A percentile compares a stretch with the other conserved stretches of the same genome.
phyloP scores from a whole-genome alignment of 179 eudicot species.

The Beta corolliflora region DNA sequence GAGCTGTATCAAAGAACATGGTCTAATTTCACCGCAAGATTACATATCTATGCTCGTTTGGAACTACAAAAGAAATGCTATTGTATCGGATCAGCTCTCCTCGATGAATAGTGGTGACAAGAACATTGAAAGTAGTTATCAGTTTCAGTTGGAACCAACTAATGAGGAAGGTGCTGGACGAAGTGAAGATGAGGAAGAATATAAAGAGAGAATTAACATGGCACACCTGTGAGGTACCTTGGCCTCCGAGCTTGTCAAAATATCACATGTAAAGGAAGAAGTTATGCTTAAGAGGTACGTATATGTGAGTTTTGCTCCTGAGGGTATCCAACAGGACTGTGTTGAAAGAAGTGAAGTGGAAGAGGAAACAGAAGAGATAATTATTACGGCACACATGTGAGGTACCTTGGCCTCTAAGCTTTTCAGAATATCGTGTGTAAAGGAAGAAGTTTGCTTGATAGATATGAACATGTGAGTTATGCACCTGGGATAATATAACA shows the following conservation, averaged over 20 bases:
- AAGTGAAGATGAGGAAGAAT: constrained; percentile 46
- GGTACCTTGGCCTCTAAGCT: constrained; percentile 22
- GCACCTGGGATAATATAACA: neutral
- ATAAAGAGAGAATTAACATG: constrained; percentile 37
- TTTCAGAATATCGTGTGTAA: neutral
- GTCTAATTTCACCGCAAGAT: constrained; percentile 89
- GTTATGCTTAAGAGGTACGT: neutral
- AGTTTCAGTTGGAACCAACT: constrained; percentile 42
- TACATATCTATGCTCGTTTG: constrained; percentile 92
- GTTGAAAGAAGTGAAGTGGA: constrained; percentile 40
- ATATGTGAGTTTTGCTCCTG: neutral
- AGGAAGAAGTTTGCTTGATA: constrained; percentile 5
- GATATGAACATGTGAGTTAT: constrained; percentile 9
- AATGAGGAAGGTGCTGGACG: constrained; percentile 32
- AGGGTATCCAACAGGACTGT: constrained; percentile 10
- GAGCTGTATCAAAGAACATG: constrained; percentile 63
- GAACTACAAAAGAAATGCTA: constrained; percentile 86
- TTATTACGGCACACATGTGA: constrained; percentile 50
- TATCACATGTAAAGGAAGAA: neutral
- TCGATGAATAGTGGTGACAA: constrained; percentile 13
- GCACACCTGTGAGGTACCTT: constrained; percentile 54
- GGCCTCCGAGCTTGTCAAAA: neutral
- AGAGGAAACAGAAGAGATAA: constrained; percentile 41
- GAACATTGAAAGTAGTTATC: constrained; percentile 33
- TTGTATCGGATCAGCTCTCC: constrained; percentile 39